Evolutionary conservation across 768 basidiomycete genomes (phyloP).

Genomic region (Leccinum broughii): DNA sequence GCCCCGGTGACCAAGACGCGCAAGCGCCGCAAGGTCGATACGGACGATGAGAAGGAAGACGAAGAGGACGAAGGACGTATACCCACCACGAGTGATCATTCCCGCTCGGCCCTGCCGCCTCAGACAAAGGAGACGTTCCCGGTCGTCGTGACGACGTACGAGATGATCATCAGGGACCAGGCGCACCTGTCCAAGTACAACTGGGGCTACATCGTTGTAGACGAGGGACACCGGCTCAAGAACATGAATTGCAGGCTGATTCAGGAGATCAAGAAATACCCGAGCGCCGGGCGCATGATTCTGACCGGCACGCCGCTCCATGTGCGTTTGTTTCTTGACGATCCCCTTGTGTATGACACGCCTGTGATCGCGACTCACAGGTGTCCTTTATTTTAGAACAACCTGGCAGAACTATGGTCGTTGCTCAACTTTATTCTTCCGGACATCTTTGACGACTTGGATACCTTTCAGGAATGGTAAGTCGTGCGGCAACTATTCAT

Average conservation of each 20-base stretch:
- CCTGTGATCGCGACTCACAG: background rate
- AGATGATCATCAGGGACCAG: conserved; percentile 87
- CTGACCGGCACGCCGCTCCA: conserved; percentile 96
- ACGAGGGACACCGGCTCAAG: conserved; percentile 94
- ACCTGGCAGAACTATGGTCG: conserved; percentile 92
- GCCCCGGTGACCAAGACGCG: conserved; percentile 9
- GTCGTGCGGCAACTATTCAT: conserved; percentile 13
- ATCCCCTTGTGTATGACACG: background rate
- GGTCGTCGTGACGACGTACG: conserved; percentile 88
- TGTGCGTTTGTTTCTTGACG: conserved; percentile 48
- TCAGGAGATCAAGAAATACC: conserved; percentile 85
- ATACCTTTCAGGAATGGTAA: conserved; percentile 88
- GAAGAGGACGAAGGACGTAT: conserved; percentile 20
- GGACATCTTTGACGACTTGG: conserved; percentile 87
- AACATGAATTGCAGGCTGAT: conserved; percentile 92
- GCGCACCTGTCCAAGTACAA: conserved; percentile 61
- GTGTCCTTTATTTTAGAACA: conserved; percentile 69
- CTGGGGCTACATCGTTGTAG: conserved; percentile 94
- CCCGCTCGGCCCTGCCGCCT: conserved; percentile 5
- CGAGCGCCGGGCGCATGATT: conserved; percentile 84
- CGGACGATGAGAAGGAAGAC: conserved; percentile 14
- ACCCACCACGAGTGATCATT: conserved; percentile 19
- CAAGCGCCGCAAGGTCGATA: conserved; percentile 24
- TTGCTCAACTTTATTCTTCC: conserved; percentile 95
- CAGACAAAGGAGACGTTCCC: conserved; percentile 54